Base-by-base conservation (phyloP, 2,329 filamentous ascomycete species). In the Fusarium incarnatum region DNA sequence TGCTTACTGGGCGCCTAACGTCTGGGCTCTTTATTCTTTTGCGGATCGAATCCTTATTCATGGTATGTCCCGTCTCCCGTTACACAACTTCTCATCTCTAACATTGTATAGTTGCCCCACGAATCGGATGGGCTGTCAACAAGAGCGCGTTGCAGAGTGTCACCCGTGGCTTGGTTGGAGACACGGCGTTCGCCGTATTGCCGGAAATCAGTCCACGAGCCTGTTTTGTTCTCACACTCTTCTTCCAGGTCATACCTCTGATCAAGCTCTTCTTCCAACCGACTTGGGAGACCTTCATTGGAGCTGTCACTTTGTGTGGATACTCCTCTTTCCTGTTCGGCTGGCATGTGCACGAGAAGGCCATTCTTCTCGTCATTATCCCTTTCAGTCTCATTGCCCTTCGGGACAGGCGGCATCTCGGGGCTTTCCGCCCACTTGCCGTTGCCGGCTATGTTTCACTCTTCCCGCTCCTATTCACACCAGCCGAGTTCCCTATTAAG, bases 291-390 rank as follows among this genome's bases (percentile, higher is more conserved):
- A 92, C 88, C 59, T 98, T 99, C 77, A 87, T 98, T 44, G 94
- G 94, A 6, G 91, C 94, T 1, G 88, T 97, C 46, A 98, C 95
- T 0, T 88, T 98, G 18, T 98, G 96, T 77, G 96, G 93, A 62
- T 99, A 98, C 77, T 92, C 95, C 0, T 98, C 95, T 0, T 99
- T 99, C 82, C 86, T 99, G 12, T 98, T 98, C 74, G 95, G 96
- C 60, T 99, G 95, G 94, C 96, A 99, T 77, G 96, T 99, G 11
- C 96, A 99, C 76, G 96, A 99, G 78, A 99, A 99, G 81, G 96
- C 96, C 3, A 92, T 99, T 60, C 87, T 99, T 23, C 88, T 98
- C 22, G 92, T 98, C 77, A 94, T 99, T 71, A 92, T 98, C 50
- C 96, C 96, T 1, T 98, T 98, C 84, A 97, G 93, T 73, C 87